Base-by-base conservation (phyloP, 352 stramenopile species). In the Phytophthora niederhauseri region DNA sequence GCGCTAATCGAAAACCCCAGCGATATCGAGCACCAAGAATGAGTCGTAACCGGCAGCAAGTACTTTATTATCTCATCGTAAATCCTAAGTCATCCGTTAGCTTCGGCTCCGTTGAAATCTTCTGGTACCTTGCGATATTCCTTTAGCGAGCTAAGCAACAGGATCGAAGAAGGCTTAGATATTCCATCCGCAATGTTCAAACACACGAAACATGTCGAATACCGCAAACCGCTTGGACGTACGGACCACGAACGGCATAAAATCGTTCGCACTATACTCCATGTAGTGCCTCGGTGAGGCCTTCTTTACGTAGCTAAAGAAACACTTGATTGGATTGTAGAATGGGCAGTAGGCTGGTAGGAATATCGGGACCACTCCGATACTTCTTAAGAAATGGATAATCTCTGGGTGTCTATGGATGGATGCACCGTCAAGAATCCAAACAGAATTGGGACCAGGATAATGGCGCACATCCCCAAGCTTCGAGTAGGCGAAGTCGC, bases 321-420 rank as follows among this genome's bases (percentile, higher is more conserved):
- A 12, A 11, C 9, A 36, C 30, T 36, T 6, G 30, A 36, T 36
- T 12, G 30, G 30, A 36, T 36, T 36, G 30, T 12, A 36, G 8
- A 36, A 36, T 36, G 30, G 30, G 30, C 30, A 36, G 8, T 36
- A 36, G 30, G 30, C 30, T 2, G 30, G 30, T 11, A 36, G 30
- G 8, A 36, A 36, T 12, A 36, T 36, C 30, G 30, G 30, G 6
- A 11, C 30, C 6, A 36, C 8, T 7, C 30, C 30, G 9, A 36
- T 36, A 2, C 2, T 36, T 9, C 30, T 36, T 6, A 45, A 49
- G n/a, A 48, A 77, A 53, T 75, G 56, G 15, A 81, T 52, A 24
- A 77, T 73, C 2, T 77, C 62, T 8, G 57, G 51, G 36, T 81
- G 15, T 2, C 69, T 17, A 45, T 76, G 59, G 20, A 79, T 76